These are phyloP conservation scores for Dillenia turbinata DNA, from an alignment of 164 flowering plant species.

Conservation along the genomic window DNA sequence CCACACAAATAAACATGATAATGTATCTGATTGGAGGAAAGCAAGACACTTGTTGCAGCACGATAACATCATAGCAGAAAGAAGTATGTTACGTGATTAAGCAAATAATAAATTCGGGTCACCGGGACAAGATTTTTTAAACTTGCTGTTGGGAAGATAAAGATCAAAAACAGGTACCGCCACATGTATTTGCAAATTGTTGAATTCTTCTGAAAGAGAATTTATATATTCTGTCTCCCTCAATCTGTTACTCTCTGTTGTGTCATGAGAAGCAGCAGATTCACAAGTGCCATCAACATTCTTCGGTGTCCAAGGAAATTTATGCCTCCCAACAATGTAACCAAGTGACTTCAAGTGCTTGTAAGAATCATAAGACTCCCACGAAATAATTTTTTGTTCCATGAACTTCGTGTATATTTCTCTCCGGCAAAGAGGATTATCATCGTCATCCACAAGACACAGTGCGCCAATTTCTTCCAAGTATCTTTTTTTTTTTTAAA, in stretches of 20 bases:
- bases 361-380: slow-evolving; percentile 71
- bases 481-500: too few relatives aligned
- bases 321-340: slow-evolving; percentile 66
- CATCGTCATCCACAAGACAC: slow-evolving; percentile 35
- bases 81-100: slow-evolving; percentile 39
- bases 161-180: slow-evolving; percentile 55
- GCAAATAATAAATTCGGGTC: slow-evolving; percentile 53
- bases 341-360: slow-evolving; percentile 76
- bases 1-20: too few relatives aligned
- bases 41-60: too few relatives aligned
- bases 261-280: slow-evolving; percentile 11
- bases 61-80: too few relatives aligned
- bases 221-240: slow-evolving; percentile 9
- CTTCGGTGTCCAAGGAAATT: slow-evolving; percentile 61
- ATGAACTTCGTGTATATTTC: slow-evolving; percentile 48
- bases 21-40: too few relatives aligned
- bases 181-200: slow-evolving; percentile 35
- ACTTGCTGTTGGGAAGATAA: slow-evolving; percentile 79
- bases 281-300: slow-evolving; percentile 12
- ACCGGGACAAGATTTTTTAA: slow-evolving; percentile 77
- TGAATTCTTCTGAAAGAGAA: slow-evolving; percentile 22
- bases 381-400: slow-evolving; percentile 38
- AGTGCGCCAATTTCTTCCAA: slow-evolving; percentile 73
- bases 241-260: slow-evolving; percentile 4
- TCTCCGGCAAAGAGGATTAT: slow-evolving; percentile 25